A percentile compares a stretch with the other conserved stretches of the same genome.
Conservation (phyloP, 108 stramenopile species). For the Hondaea fermentalgiana region DNA sequence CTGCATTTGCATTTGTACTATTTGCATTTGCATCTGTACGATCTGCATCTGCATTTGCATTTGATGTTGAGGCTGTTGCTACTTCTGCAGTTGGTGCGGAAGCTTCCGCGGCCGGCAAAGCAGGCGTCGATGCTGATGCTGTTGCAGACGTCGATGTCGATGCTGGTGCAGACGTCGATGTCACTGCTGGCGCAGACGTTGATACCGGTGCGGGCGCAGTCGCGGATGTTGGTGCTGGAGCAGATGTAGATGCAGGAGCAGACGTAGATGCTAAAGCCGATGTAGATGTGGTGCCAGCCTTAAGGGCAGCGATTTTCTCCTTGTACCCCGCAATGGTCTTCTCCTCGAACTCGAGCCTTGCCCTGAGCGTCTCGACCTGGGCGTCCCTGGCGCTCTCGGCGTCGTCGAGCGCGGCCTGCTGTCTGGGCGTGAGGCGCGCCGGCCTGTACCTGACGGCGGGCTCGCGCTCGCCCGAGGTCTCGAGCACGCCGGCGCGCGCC, state of each 20-base stretch:
- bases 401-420: neutral
- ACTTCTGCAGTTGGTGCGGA: too few relatives aligned
- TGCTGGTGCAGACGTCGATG: too few relatives aligned
- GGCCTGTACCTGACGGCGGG: neutral
- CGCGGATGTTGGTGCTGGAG: neutral
- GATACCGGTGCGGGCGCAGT: too few relatives aligned
- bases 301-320: neutral
- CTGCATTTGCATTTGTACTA: too few relatives aligned
- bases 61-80: too few relatives aligned
- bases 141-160: too few relatives aligned
- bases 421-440: neutral
- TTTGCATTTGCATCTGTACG: too few relatives aligned
- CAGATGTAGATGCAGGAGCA: neutral
- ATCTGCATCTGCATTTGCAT: too few relatives aligned
- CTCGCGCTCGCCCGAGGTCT: neutral
- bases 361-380: neutral
- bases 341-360: neutral
- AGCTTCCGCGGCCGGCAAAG: too few relatives aligned
- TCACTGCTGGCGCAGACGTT: neutral
- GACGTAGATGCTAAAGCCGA: neutral
- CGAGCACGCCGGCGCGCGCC: neutral
- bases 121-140: too few relatives aligned
- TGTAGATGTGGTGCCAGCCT: neutral
- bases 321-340: neutral
- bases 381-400: neutral